Evolutionary conservation across 495 filamentous ascomycete species (phyloP), one percentile per base, ranked within the genome.

Genomic region (Penicillium parvum): DNA sequence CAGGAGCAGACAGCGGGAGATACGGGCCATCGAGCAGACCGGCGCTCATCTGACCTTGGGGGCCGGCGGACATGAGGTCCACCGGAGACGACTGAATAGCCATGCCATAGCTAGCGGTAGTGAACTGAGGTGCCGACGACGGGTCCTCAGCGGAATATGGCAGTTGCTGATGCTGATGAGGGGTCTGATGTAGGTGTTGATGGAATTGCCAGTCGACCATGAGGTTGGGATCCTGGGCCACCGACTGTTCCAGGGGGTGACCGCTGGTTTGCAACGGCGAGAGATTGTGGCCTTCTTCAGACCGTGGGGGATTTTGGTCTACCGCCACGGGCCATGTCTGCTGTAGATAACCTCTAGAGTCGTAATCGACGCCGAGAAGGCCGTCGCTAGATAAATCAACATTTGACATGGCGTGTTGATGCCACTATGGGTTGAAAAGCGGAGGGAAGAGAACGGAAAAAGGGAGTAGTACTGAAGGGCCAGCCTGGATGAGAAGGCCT

Each of bases 21-120:
- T 80, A 90, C 3, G 77, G 66, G 27, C 74, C 69, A 37, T 86
- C 84, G 59, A 90, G 68, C 40, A 89, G 61, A 47, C 75, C 73
- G 23, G 81, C 65, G 45, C 79, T 81, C 48, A 87, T 74, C 20
- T 79, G 66, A 20, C 72, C 76, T 51, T 86, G 81, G n/a, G 82
- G 74, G 11, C 74, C 73, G n/a, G 32, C n/a, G 12, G 84, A 69
- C 42, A 87, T 79, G 40, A 86, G 72, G 62, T 87, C 85, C 18
- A 86, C 78, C 28, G 89, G 75, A 3, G 82, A 77, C 12, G 76
- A 63, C 32, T 78, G 74, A 43, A 77, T 65, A 7, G 70, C 61
- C 45, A 73, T 72, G 18, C 66, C 71, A 64, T 71, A 78, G 42
- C 63, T 64, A 5, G 63, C 55, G 33, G 66, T 60, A 34, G 68